phyloP scores from a whole-genome alignment of 208 protist species.

The Crithidia brevicula region DNA sequence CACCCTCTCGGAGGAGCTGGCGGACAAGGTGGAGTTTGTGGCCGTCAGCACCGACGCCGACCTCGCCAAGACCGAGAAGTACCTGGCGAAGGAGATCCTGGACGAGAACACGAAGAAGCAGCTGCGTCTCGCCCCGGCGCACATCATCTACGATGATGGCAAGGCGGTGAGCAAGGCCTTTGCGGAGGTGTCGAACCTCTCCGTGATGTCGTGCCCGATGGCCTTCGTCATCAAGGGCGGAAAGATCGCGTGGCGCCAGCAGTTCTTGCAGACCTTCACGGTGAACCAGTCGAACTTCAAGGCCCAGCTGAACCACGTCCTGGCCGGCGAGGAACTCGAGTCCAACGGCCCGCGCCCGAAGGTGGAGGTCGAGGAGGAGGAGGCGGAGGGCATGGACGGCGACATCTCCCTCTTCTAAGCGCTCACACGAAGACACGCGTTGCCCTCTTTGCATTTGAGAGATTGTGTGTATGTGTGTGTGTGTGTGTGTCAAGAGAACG shows the following conservation, averaged over 20 bases:
- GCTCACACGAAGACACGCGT: neutral
- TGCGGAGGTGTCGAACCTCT: slow-evolving; percentile 70
- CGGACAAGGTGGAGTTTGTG: slow-evolving; percentile 77
- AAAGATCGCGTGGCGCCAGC: slow-evolving; percentile 90
- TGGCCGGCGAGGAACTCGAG: slow-evolving; percentile 81
- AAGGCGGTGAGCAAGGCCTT: slow-evolving; percentile 86
- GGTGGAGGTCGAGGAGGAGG: slow-evolving; percentile 89
- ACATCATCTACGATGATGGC: slow-evolving; percentile 87
- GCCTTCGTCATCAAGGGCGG: slow-evolving; percentile 86
- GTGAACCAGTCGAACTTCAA: slow-evolving; percentile 91
- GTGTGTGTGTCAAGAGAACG: no score
- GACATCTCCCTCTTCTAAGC: slow-evolving; percentile 91
- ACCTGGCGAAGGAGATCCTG: slow-evolving; percentile 85
- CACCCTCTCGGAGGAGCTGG: slow-evolving; percentile 75
- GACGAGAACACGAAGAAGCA: slow-evolving; percentile 93
- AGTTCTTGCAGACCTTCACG: slow-evolving; percentile 90
- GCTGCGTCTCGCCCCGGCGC: slow-evolving; percentile 68
- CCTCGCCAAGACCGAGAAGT: slow-evolving; percentile 90
- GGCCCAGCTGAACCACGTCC: slow-evolving; percentile 81
- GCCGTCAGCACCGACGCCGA: slow-evolving; percentile 92
- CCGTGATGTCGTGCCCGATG: slow-evolving; percentile 92
- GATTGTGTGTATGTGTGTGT: no score
- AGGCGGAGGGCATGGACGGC: slow-evolving; percentile 86
- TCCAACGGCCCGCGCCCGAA: slow-evolving; percentile 84
- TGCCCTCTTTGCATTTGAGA: no score